Base-by-base conservation (phyloP, 75 land plant genomes). In the Ceratopteris richardii region DNA sequence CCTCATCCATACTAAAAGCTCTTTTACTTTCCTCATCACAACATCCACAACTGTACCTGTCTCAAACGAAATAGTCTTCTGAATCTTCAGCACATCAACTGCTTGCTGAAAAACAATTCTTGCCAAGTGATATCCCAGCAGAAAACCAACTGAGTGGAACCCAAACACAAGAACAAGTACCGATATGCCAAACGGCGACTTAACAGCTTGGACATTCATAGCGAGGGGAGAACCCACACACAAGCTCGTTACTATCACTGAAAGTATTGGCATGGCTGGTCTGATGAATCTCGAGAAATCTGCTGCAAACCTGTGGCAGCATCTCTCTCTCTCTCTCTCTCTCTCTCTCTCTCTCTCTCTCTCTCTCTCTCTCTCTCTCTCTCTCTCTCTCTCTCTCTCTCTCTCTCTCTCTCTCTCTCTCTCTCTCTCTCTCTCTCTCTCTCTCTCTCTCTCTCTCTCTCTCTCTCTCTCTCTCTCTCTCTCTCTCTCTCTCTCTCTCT, bases 171-270 rank as follows among this genome's bases (percentile, higher is more conserved):
- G 86, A 36, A 82, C 43, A 51, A 82, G 51, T 57, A 92, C 61
- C 17, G 60, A 56, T 2, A 85, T 19, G 20, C 97, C 97, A 62
- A 85, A 84, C 36, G 97, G 89, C 27, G 97, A 92, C 28, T 77
- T 23, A 18, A 92, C 65, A 7, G 86, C 63, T 0, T 68, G 36
- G 16, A 81, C 75, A 53, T 92, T 92, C 25, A 74, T 76, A 12
- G 97, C 93, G 63, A 92, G 75, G 37, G 97, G 97, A 42, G 97
- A 74, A 24, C 97, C 94, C 53, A 92, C 81, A 73, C 97, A 92
- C n/a, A 73, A 73, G 40, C 84, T 81, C 14, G 97, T 92, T 40
- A 81, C 92, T 56, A 88, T 51, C 18, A 92, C 87, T 18, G 97
- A 92, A 5, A 84, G 75, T 17, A 85, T 72, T 57, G 97, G 94